Percentiles rank a stretch among this genome's conserved stretches.
These are phyloP conservation scores for Triadica sebifera DNA, from an alignment of 345 rosid genomes.

Conservation along the genomic window DNA sequence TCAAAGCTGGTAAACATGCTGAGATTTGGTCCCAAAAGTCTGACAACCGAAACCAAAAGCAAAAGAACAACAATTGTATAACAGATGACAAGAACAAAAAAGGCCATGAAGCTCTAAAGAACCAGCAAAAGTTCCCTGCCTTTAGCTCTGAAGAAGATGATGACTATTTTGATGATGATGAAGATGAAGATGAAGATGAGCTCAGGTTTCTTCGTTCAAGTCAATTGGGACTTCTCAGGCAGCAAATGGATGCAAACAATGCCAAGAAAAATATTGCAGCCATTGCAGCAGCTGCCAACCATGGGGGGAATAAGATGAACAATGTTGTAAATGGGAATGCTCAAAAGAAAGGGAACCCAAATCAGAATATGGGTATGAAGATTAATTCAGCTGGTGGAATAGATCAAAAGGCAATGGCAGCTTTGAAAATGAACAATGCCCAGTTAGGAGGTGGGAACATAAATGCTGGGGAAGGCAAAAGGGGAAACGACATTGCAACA, in stretches of 20 bases:
- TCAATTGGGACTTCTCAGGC: constrained; percentile 38
- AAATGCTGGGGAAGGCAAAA: constrained; percentile 21
- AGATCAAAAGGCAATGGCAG: constrained; percentile 51
- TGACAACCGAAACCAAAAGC: constrained; percentile 44
- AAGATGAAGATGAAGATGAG: constrained; percentile 33
- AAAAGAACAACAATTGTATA: constrained; percentile 27
- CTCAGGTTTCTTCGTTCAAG: constrained; percentile 32
- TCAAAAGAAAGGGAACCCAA: constrained; percentile 55
- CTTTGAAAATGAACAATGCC: constrained; percentile 49
- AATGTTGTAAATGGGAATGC: constrained; percentile 37
- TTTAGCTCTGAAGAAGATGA: constrained; percentile 47
- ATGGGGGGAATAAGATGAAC: constrained; percentile 31
- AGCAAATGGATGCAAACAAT: constrained; percentile 38
- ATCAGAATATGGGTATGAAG: constrained; percentile 43
- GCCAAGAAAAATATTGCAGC: constrained; percentile 45
- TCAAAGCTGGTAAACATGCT: constrained; percentile 69
- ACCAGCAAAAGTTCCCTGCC: constrained; percentile 40
- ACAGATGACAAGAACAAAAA: constrained; percentile 44
- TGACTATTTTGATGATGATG: constrained; percentile 42
- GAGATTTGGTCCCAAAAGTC: constrained; percentile 66
- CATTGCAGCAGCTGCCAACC: constrained; percentile 19
- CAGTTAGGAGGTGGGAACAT: constrained; percentile 29
- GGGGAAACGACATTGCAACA: constrained; percentile 42
- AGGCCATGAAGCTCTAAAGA: constrained; percentile 48
- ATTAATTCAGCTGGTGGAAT: constrained; percentile 30